A percentile compares a stretch with the other conserved stretches of the same genome.
phyloP scores from a whole-genome alignment of 2,329 filamentous ascomycete species.

The Akanthomyces uredinophilus region DNA sequence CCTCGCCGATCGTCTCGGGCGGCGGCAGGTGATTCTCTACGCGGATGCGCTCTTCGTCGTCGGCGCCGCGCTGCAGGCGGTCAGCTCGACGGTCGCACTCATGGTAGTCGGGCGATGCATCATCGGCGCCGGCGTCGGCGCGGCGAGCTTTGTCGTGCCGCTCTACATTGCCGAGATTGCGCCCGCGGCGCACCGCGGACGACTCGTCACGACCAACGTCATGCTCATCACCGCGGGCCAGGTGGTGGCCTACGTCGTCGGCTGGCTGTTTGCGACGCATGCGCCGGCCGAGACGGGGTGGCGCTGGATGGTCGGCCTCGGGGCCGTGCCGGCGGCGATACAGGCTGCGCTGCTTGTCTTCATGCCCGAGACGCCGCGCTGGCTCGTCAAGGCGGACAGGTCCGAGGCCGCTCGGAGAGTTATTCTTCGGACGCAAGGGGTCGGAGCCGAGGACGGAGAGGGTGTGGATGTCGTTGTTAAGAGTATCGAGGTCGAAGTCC shows the following conservation, averaged over 20 bases:
- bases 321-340: conserved; percentile 67
- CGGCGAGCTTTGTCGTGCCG: conserved; percentile 76
- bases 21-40: conserved; percentile 57
- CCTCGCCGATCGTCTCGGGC: conserved; percentile 57
- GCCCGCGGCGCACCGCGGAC: conserved; percentile 68
- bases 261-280: conserved; percentile 65
- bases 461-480: conserved; percentile 57
- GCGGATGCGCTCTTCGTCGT: conserved; percentile 63
- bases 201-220: conserved; percentile 75
- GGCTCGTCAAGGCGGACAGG: conserved; percentile 68
- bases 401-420: conserved; percentile 59
- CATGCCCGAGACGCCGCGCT: conserved; percentile 86
- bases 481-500: conserved; percentile 68
- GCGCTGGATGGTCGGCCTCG: conserved; percentile 89
- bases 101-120: conserved; percentile 67
- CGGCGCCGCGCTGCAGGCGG: conserved; percentile 62
- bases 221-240: conserved; percentile 85
- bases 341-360: conserved; percentile 64
- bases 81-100: conserved; percentile 47
- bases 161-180: conserved; percentile 85
- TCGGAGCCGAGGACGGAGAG: conserved; percentile 35
- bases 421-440: conserved; percentile 59
- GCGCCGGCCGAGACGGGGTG: conserved; percentile 57
- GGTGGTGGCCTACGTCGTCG: conserved; percentile 79
- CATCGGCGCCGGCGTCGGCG: conserved; percentile 68